These are phyloP conservation scores for Hemileccinum impolitum DNA, from an alignment of 768 basidiomycete species.

Conservation along the genomic window DNA sequence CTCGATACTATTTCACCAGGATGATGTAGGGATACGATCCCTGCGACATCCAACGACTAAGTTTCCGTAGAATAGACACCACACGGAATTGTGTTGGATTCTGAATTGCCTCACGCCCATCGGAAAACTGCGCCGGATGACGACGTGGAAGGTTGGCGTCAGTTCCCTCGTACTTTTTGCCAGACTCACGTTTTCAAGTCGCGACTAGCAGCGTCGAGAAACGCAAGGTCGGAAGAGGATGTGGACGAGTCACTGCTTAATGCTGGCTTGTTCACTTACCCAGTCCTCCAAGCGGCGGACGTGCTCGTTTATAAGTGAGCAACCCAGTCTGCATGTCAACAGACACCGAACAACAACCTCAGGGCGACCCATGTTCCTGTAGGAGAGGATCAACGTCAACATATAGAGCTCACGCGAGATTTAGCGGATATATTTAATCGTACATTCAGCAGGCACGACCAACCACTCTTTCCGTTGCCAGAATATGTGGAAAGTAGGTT, in stretches of 20 bases:
- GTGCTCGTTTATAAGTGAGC: slow-evolving; percentile 79
- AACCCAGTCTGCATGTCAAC: background rate
- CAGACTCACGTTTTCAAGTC: slow-evolving; percentile 45
- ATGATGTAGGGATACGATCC: slow-evolving; percentile 55
- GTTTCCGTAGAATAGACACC: slow-evolving; percentile 63
- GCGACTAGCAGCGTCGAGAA: slow-evolving; percentile 65
- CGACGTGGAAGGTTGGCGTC: slow-evolving; percentile 99
- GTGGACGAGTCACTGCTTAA: slow-evolving; percentile 93
- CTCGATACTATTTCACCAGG: slow-evolving; percentile 82
- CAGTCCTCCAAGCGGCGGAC: slow-evolving; percentile 91
- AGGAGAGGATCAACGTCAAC: slow-evolving; percentile 94
- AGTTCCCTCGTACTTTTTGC: too few relatives aligned
- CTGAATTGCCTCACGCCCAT: slow-evolving; percentile 81
- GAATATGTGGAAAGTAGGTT: slow-evolving; percentile 68
- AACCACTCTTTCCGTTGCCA: slow-evolving; percentile 68
- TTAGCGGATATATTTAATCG: slow-evolving; percentile 82
- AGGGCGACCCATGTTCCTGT: slow-evolving; percentile 94
- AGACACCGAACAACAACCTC: background rate
- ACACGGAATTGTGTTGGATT: slow-evolving; percentile 87
- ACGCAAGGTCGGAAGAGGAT: slow-evolving; percentile 70
- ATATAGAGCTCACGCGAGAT: slow-evolving; percentile 85
- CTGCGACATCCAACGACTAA: too few relatives aligned
- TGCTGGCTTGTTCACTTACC: slow-evolving; percentile 87
- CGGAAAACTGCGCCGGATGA: slow-evolving; percentile 85
- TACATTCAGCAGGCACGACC: too few relatives aligned